phyloP scores from a whole-genome alignment of 768 basidiomycete genomes.

The Lactifluus piperatus region DNA sequence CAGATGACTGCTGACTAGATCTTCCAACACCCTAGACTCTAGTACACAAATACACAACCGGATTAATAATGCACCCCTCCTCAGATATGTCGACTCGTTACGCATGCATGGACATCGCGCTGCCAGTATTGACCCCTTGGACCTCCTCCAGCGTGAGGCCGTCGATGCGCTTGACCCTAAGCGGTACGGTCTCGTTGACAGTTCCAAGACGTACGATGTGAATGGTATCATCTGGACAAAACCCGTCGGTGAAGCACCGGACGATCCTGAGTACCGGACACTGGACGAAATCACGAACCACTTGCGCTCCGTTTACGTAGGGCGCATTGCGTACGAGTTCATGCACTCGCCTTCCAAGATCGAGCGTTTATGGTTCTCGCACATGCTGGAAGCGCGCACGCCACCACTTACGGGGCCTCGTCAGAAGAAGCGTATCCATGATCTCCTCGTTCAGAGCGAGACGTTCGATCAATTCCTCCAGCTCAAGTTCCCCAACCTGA shows the following conservation, averaged over 20 bases:
- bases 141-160: constrained; percentile 75
- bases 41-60: constrained; percentile 55
- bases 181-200: constrained; percentile 65
- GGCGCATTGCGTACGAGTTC: constrained; percentile 84
- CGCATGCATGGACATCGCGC: constrained; percentile 82
- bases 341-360: constrained; percentile 85
- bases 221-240: constrained; percentile 78
- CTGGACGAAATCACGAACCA: constrained; percentile 63
- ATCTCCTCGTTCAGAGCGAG: constrained; percentile 66
- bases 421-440: constrained; percentile 53
- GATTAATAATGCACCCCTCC: constrained; percentile 59
- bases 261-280: constrained; percentile 44
- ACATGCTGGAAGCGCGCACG: constrained; percentile 63
- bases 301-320: constrained; percentile 69
- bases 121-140: constrained; percentile 80
- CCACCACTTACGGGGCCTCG: constrained; percentile 24
- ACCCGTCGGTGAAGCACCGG: constrained; percentile 29
- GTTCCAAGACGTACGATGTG: constrained; percentile 50
- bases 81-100: constrained; percentile 85
- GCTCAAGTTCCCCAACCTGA: constrained; percentile 81
- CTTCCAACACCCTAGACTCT: neutral
- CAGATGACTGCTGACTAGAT: neutral
- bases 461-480: constrained; percentile 81
- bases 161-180: constrained; percentile 67
- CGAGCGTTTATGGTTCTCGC: constrained; percentile 84